Conservation (phyloP, 148 eudicot genomes). For the Diospyros kaki region DNA sequence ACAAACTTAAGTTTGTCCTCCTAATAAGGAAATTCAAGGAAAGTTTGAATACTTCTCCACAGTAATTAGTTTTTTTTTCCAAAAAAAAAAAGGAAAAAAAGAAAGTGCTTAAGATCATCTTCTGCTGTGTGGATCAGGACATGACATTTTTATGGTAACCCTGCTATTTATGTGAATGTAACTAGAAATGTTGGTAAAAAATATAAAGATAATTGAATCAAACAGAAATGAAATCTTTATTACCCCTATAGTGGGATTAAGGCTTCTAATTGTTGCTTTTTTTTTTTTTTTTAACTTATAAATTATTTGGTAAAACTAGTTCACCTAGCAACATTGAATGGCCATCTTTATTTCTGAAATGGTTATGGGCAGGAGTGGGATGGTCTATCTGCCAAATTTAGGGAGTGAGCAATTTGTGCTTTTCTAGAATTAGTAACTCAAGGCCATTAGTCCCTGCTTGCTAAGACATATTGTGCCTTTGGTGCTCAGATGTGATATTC, state of each 20-base stretch:
- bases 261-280: no score
- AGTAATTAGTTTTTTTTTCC: no score
- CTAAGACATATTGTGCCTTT: not conserved
- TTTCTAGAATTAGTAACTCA: not conserved
- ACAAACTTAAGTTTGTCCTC: no score
- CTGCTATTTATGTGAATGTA: no score
- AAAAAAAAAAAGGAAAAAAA: no score
- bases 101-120: no score
- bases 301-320: not conserved
- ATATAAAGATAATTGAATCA: no score
- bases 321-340: not conserved
- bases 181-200: no score
- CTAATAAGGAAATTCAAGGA: not conserved
- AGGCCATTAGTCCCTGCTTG: not conserved
- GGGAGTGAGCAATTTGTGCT: not conserved
- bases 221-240: no score
- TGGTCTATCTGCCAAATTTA: not conserved
- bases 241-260: no score
- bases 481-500: not conserved
- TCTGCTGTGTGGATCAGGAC: no score
- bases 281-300: not conserved
- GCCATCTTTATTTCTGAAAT: not conserved
- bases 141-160: no score
- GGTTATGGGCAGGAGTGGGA: not conserved
- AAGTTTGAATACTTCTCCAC: not conserved